These are phyloP conservation scores for Amphichorda felina DNA, from an alignment of 2,329 filamentous ascomycete species.

Conservation along the genomic window DNA sequence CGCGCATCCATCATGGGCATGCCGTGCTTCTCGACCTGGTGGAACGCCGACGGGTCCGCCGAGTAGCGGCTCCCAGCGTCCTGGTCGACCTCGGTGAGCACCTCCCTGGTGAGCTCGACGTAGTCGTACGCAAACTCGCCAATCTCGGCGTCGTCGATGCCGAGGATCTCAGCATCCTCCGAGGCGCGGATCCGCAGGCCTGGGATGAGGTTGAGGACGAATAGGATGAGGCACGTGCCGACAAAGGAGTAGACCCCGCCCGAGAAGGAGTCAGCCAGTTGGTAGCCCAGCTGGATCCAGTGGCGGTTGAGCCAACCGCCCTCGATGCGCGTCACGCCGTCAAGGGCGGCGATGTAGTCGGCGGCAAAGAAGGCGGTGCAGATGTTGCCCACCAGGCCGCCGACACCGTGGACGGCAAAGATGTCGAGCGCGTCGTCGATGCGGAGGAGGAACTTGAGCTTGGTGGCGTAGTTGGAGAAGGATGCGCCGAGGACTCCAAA, in stretches of 20 bases:
- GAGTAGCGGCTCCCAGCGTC: conserved; percentile 31
- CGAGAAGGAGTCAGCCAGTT: conserved; percentile 68
- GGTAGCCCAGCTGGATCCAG: conserved; percentile 75
- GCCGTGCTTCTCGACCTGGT: conserved; percentile 35
- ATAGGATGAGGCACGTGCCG: conserved; percentile 67
- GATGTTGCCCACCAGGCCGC: conserved; percentile 69
- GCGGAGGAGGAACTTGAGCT: conserved; percentile 72
- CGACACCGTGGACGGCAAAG: conserved; percentile 72
- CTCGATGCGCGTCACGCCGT: conserved; percentile 52
- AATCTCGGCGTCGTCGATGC: conserved; percentile 82
- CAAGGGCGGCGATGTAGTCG: conserved; percentile 73
- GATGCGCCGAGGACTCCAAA: conserved; percentile 67
- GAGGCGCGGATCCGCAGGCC: conserved; percentile 61
- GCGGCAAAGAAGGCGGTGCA: conserved; percentile 74
- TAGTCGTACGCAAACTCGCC: conserved; percentile 96
- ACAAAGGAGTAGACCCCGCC: conserved; percentile 70
- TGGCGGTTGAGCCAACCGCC: conserved; percentile 78
- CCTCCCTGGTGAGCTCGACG: conserved; percentile 62
- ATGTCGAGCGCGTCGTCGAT: conserved; percentile 84
- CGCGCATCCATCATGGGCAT: conserved; percentile 34
- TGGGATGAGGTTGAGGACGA: conserved; percentile 68
- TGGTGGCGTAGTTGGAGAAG: conserved; percentile 81
- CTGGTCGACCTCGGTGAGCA: conserved; percentile 33
- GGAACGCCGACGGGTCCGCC: conserved; percentile 23
- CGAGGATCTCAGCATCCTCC: conserved; percentile 70